A percentile compares a stretch with the other conserved stretches of the same genome.
Conservation (phyloP, 1,139 yeast genomes). For the Suhomyces anneliseae region DNA sequence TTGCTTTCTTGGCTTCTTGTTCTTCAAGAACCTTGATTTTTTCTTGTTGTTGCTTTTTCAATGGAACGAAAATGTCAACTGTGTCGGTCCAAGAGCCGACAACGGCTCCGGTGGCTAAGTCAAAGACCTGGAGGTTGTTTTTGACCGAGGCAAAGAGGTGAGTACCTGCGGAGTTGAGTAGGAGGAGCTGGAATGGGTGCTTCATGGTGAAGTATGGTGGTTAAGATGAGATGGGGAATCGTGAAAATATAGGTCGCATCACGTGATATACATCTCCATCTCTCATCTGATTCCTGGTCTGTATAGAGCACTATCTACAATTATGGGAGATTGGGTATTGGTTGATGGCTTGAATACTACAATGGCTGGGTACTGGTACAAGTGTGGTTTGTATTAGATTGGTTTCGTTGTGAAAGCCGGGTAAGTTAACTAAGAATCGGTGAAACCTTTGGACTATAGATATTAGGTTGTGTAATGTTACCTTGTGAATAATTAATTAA, state of each 20-base stretch:
- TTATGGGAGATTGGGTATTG: no score
- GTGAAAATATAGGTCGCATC: background rate
- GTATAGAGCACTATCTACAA: background rate
- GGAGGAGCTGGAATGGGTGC: constrained; percentile 66
- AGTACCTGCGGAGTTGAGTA: constrained; percentile 42
- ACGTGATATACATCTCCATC: background rate
- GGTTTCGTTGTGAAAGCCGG: no score
- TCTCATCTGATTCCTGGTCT: background rate
- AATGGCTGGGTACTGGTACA: no score
- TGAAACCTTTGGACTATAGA: no score
- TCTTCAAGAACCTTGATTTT: constrained; percentile 27
- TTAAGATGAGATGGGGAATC: background rate
- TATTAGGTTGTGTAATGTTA: no score
- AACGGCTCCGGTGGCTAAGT: constrained; percentile 29
- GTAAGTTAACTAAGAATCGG: no score
- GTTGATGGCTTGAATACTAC: no score
- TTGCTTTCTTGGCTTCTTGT: constrained; percentile 29
- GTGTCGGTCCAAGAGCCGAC: constrained; percentile 62
- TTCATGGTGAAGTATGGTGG: constrained; percentile 37
- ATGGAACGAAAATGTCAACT: constrained; percentile 41
- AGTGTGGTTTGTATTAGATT: no score
- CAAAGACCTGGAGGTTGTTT: constrained; percentile 55
- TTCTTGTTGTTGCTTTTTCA: constrained; percentile 47
- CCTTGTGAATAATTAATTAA: no score
- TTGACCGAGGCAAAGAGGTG: constrained; percentile 57